phyloP scores from a whole-genome alignment of 2,329 filamentous ascomycete species.

The Tolypocladium amazonense region DNA sequence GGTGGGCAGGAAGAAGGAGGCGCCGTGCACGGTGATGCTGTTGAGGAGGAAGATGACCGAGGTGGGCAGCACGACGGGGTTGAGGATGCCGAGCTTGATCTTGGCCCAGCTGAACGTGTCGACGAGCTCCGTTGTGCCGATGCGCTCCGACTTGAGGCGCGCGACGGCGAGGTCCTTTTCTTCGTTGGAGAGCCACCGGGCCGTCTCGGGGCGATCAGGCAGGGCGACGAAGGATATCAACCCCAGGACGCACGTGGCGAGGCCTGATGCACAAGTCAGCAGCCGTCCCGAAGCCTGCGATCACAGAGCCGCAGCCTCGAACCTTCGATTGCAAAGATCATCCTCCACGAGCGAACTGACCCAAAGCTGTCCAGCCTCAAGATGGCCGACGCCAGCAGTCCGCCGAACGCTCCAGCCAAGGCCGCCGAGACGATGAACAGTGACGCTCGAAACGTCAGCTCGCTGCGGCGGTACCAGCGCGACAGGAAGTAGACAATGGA shows the following conservation, averaged over 20 bases:
- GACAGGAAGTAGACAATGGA: constrained; percentile 57
- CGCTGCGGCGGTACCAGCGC: constrained; percentile 51
- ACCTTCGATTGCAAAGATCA: constrained; percentile 60
- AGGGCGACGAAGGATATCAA: constrained; percentile 50
- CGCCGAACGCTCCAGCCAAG: constrained; percentile 57
- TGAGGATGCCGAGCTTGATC: constrained; percentile 50
- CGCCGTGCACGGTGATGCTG: constrained; percentile 62
- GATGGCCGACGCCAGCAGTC: constrained; percentile 52
- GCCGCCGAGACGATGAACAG: constrained; percentile 57
- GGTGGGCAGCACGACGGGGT: constrained; percentile 41
- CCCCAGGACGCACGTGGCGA: constrained; percentile 41
- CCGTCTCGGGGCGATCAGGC: constrained; percentile 55
- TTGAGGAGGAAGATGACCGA: constrained; percentile 51
- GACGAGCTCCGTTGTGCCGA: constrained; percentile 42
- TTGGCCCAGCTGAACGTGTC: constrained; percentile 51
- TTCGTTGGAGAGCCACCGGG: constrained; percentile 50
- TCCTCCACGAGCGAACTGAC: constrained; percentile 47
- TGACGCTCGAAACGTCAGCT: constrained; percentile 52
- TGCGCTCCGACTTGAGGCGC: constrained; percentile 47
- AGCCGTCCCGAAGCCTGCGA: background rate
- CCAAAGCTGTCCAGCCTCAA: constrained; percentile 48
- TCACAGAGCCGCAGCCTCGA: background rate
- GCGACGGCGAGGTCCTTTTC: constrained; percentile 54
- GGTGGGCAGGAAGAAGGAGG: constrained; percentile 62
- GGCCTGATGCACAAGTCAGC: constrained; percentile 26